Evolutionary conservation across 208 protist genomes (phyloP), one percentile per base, ranked within the genome.

Genomic region (Wallacemonas rigidus): DNA sequence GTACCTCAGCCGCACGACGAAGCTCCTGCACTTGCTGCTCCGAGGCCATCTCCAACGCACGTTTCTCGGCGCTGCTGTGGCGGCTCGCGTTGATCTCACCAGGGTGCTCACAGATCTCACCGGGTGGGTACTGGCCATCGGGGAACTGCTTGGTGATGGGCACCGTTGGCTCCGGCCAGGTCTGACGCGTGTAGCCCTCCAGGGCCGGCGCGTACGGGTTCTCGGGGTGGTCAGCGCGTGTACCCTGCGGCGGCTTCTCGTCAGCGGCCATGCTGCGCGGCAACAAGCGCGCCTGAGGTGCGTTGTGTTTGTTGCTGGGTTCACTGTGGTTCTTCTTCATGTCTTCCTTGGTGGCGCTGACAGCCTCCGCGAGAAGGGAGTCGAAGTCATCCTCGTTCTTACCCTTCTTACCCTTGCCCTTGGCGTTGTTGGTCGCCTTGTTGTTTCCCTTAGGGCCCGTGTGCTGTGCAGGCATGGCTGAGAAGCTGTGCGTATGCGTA

Each of bases 101-200:
- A 5, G 91, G 82, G 83, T 99, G 98, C 74, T 97, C 86, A 47
- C 68, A 58, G 38, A 96, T 79, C 75, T 98, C 89, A 39, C 97
- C 97, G 4, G 72, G 41, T 9, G 97, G 97, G 68, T 88, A 98
- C 3, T 77, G 56, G 38, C 79, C 81, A 60, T 70, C 76, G 14
- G 71, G 54, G 61, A 95, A 98, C 68, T 98, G 87, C 70, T 84
- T 35, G 40, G 79, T 74, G 43, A 99, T 90, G 17, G 95, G 98
- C 12, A 98, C 83, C 45, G 95, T 97, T 35, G 97, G 97, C 76
- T 95, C 90, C 43, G 94, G 94, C 94, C 94, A 97, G 40, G 94
- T 97, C 81, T 97, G 94, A 7, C 92, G 89, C 51, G 73, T 75
- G 67, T 75, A 79, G 51, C 82, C 84, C 39, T 62, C 55, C 48